phyloP scores from a whole-genome alignment of 148 eudicot genomes.

The Mesembryanthemum crystallinum region DNA sequence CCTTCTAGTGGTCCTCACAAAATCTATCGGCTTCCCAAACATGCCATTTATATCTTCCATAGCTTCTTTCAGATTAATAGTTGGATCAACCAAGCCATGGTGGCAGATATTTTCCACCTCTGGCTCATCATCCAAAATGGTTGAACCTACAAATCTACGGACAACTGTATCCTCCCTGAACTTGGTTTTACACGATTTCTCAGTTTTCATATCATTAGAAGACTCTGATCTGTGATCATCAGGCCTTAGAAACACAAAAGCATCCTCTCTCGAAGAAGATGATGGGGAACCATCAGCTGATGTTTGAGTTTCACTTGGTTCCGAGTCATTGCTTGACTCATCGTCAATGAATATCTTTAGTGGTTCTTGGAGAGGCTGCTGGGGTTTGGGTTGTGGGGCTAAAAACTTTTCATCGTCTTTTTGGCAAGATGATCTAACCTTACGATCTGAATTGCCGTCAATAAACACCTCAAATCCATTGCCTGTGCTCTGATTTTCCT shows the following conservation, averaged over 20 bases:
- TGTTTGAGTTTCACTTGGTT: slow-evolving; percentile 30
- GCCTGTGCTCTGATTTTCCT: slow-evolving; percentile 31
- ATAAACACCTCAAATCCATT: slow-evolving; percentile 56
- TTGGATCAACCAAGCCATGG: slow-evolving; percentile 94
- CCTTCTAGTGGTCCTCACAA: slow-evolving; percentile 60
- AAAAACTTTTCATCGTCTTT: slow-evolving; percentile 15
- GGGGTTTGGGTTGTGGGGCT: slow-evolving; percentile 17
- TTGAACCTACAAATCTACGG: slow-evolving; percentile 77
- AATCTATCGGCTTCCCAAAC: slow-evolving; percentile 97
- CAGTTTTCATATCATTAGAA: slow-evolving; percentile 37
- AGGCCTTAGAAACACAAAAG: slow-evolving; percentile 58
- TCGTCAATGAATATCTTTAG: slow-evolving; percentile 67
- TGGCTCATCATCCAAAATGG: slow-evolving; percentile 80
- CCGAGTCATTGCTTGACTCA: slow-evolving; percentile 41
- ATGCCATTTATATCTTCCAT: slow-evolving; percentile 89
- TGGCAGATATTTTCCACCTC: slow-evolving; percentile 93
- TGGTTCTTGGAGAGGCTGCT: slow-evolving; percentile 44
- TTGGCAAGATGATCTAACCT: slow-evolving; percentile 31
- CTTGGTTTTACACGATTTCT: slow-evolving; percentile 30
- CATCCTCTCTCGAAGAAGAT: slow-evolving; percentile 28
- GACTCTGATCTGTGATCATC: slow-evolving; percentile 46
- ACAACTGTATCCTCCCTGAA: slow-evolving; percentile 83
- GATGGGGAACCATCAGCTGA: slow-evolving; percentile 34
- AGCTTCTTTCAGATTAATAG: slow-evolving; percentile 86
- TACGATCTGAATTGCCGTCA: slow-evolving; percentile 50